Base-by-base conservation (phyloP, 371 early-diverging fungal species). In the Conidiobolus incongruus region DNA sequence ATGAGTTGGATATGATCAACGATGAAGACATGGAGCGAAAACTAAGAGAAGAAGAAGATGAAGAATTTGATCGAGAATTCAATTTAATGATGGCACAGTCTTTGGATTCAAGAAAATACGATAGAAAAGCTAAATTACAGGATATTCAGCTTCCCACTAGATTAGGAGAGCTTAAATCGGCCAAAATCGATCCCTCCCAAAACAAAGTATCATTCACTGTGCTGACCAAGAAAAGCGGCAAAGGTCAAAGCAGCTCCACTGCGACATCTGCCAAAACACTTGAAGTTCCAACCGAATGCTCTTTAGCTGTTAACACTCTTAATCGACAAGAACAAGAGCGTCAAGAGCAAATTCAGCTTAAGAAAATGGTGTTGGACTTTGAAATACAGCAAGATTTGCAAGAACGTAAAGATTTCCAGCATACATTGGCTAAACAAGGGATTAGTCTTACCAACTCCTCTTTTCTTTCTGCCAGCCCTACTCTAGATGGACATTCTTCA, bases 331-430 rank as follows among this genome's bases (percentile, higher is more conserved):
- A 83, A 53, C 81, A 79, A 6, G 85, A 83, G 35, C 68, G 78
- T 33, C 81, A 81, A 49, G 93, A 92, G 55, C 78, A 82, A 45
- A 72, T 70, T 51, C 81, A 82, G 35, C 65, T 94, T 52, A 94
- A 94, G 55, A 64, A 77, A 45, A 58, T 92, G 13, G 95, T 94
- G 1, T 62, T 94, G 34, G 77, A 69, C 48, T 92, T 87, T 44
- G 89, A 90, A 52, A 77, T 82, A 40, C 65, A 84, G 21, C 88
- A 83, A 45, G 74, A 68, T 42, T 70, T 72, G 21, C 68, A 71
- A 26, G 64, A 65, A 28, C 60, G 69, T 28, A 66, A 65, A 54
- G 62, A 52, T 3, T 40, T 62, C 37, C 55, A 59, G 26, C 59
- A 59, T 13, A 47, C 56, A 3, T 40, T 62, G 5, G 30, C 56